Evolutionary conservation across 202 grass and related monocot species (phyloP).

Genomic region (Brachypodium distachyon): DNA sequence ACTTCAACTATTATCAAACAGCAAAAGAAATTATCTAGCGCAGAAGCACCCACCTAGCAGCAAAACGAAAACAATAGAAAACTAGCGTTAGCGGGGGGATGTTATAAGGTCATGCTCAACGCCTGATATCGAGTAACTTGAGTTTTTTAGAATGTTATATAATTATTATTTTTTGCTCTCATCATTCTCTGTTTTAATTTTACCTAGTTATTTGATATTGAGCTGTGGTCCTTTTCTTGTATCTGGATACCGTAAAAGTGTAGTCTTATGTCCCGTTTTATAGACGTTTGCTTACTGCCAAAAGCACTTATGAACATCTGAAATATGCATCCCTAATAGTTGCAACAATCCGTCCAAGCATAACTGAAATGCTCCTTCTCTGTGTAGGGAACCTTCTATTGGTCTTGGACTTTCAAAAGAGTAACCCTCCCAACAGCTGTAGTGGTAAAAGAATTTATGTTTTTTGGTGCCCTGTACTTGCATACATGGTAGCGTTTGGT

Average conservation of each 20-base stretch:
- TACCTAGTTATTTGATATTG: neutral
- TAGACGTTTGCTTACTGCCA: neutral
- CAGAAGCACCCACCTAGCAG: neutral
- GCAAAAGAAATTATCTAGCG: neutral
- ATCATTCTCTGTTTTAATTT: too few species aligned
- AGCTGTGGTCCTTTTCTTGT: neutral
- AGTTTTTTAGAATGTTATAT: neutral
- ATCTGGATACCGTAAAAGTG: neutral
- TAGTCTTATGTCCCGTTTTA: neutral
- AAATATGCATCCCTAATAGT: neutral
- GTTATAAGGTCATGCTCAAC: neutral
- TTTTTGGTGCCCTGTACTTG: neutral
- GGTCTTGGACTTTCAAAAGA: neutral
- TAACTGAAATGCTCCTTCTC: neutral
- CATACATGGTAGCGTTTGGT: neutral
- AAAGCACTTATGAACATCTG: neutral
- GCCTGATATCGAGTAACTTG: neutral
- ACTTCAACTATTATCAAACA: neutral
- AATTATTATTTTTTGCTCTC: too few species aligned
- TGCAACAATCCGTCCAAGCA: neutral
- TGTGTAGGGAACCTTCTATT: constrained; percentile 12
- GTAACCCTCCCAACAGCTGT: neutral
- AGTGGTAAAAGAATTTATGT: neutral
- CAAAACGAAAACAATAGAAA: neutral
- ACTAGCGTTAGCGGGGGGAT: neutral